phyloP scores from a whole-genome alignment of 768 basidiomycete species.

The Boletus edulis region DNA sequence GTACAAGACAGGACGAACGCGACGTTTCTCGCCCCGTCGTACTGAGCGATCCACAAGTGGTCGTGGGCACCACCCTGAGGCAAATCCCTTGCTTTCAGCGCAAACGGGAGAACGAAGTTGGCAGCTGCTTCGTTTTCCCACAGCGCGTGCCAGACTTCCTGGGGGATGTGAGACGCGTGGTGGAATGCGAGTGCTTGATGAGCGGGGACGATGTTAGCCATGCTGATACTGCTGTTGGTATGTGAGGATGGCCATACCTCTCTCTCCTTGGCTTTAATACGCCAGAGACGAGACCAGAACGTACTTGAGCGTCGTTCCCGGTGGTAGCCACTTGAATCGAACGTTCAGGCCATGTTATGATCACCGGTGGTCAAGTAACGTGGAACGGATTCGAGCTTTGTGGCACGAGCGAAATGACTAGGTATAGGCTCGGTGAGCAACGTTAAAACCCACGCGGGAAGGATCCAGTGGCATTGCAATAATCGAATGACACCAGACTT shows the following conservation, averaged over 20 bases:
- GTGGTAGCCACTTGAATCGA: background rate
- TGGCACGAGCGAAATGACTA: background rate
- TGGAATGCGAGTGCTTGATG: conserved; percentile 3
- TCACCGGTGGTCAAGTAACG: background rate
- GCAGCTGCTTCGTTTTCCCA: conserved; percentile 28
- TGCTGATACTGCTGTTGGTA: conserved; percentile 1
- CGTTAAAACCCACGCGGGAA: background rate
- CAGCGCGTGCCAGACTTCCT: conserved; percentile 30
- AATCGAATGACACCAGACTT: background rate
- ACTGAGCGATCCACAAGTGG: conserved; percentile 32
- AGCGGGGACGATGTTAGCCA: conserved; percentile 3
- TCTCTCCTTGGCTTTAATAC: background rate
- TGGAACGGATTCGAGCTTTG: background rate
- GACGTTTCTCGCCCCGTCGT: conserved; percentile 11
- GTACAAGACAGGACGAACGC: conserved; percentile 10
- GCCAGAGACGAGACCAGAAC: background rate
- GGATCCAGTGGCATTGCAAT: background rate
- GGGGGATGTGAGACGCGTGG: conserved; percentile 13
- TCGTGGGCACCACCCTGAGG: background rate
- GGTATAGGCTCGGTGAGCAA: background rate
- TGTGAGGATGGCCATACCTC: background rate
- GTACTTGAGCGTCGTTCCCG: background rate
- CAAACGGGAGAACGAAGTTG: conserved; percentile 41
- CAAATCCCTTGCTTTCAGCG: conserved; percentile 22
- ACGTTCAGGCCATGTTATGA: background rate